Percentiles rank a stretch among this genome's conserved stretches.
These are phyloP conservation scores for Thraustochytrium striatum DNA, from an alignment of 352 stramenopile species.

Conservation along the genomic window DNA sequence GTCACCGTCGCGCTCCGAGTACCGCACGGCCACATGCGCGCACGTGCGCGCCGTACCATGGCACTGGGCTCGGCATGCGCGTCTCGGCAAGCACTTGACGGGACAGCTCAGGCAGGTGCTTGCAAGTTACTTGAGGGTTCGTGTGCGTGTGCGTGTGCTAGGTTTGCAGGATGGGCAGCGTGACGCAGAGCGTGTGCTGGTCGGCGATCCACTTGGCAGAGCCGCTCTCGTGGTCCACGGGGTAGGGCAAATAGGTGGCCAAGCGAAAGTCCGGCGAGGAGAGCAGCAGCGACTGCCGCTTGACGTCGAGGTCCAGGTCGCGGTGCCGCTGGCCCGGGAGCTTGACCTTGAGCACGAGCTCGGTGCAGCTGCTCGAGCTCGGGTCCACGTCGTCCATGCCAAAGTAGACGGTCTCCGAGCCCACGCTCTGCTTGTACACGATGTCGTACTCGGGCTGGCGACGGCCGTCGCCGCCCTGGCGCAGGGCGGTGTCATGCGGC, in stretches of 20 bases:
- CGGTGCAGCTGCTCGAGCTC: conserved; percentile 70
- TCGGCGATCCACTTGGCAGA: conserved; percentile 67
- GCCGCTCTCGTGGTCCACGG: conserved; percentile 66
- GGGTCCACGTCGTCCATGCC: conserved; percentile 72
- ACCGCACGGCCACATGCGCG: too few species aligned
- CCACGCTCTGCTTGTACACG: conserved; percentile 75
- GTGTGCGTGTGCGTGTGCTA: too few species aligned
- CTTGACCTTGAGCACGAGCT: conserved; percentile 69
- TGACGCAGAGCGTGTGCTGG: conserved; percentile 61
- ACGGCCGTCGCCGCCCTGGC: conserved; percentile 52
- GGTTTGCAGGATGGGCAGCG: conserved; percentile 66
- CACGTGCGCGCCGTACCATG: too few species aligned
- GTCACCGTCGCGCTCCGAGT: too few species aligned
- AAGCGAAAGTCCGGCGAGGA: conserved; percentile 64
- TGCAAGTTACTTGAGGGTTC: too few species aligned
- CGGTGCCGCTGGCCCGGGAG: conserved; percentile 65
- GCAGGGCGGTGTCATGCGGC: background rate
- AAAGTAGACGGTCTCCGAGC: conserved; percentile 76
- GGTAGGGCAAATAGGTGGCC: conserved; percentile 63
- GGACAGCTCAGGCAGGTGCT: too few species aligned
- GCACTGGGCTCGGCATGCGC: too few species aligned
- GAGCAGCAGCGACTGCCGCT: conserved; percentile 68
- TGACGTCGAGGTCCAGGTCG: conserved; percentile 73
- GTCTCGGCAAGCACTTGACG: too few species aligned
- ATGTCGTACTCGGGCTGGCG: conserved; percentile 58